phyloP scores from a whole-genome alignment of 495 filamentous ascomycete species.

The Xylaria grammica region DNA sequence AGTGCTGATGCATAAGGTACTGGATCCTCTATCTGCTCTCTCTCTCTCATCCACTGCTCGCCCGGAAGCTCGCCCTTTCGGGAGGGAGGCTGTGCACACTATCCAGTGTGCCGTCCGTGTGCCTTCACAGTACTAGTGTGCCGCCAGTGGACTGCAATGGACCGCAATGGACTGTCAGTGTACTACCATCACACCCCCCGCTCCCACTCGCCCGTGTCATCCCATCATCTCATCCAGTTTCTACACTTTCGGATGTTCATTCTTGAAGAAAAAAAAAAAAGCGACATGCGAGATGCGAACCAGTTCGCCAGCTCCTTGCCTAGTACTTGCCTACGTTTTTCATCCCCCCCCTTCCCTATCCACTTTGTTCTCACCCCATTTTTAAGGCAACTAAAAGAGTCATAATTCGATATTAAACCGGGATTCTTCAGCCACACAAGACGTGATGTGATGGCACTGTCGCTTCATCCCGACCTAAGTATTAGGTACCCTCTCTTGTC shows the following conservation, averaged over 20 bases:
- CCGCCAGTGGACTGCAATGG: no score
- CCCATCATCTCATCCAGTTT: slow-evolving; percentile 3
- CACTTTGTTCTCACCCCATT: not conserved
- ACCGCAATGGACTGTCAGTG: no score
- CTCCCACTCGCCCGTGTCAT: no score
- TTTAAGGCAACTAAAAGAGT: slow-evolving; percentile 16
- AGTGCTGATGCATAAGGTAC: no score
- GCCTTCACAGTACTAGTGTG: no score
- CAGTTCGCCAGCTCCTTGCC: not conserved
- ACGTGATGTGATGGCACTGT: not conserved
- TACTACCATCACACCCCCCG: no score
- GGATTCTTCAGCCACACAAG: not conserved
- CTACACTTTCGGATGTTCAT: not conserved
- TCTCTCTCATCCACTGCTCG: no score
- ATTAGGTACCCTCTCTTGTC: no score
- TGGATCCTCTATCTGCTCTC: no score
- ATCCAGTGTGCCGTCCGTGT: not conserved
- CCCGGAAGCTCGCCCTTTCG: not conserved
- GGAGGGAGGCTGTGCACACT: slow-evolving; percentile 11
- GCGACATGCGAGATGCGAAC: no score
- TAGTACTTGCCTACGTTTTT: not conserved
- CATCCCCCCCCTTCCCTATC: not conserved
- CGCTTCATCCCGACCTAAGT: not conserved
- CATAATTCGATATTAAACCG: slow-evolving; percentile 8
- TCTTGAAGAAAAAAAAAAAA: no score